Base-by-base conservation (phyloP, 139 green algal genomes). In the Chlorella sp. region DNA sequence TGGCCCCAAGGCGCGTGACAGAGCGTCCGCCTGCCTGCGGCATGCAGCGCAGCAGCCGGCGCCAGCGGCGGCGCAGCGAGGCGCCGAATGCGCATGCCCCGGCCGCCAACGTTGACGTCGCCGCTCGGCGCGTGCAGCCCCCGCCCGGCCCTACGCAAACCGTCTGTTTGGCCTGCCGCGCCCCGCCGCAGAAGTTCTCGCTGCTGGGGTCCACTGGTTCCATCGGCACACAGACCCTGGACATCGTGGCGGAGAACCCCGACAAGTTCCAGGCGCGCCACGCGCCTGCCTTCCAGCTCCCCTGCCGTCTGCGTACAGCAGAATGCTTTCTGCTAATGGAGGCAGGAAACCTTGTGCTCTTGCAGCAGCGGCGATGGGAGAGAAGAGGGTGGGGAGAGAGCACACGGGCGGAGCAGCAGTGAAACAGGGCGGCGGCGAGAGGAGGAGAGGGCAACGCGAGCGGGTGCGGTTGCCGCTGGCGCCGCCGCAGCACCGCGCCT, bases 171-270 rank as follows among this genome's bases (percentile, higher is more conserved):
- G n/a, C 25, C 66, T 45, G 11, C 64, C 42, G 29, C 41, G 9
- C 51, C 19, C 59, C 31, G n/a, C 31, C 67, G 71, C 93, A 99
- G 94, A 87, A 89, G 45, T 97, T 99, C 76, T 97, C 94, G 6
- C 77, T 99, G 45, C 77, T 99, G 42, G 93, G 93, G 21, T 94
- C 88, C 15, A 95, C 92, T n/a, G 96, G 96, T 58, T 98, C 92
- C 51, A 99, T 99, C 69, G 96, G 96, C 73, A 99, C 96, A 43
- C 96, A 99, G 83, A 99, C 96, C 3, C 84, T 99, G 73, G 96
- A 99, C 85, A 99, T 99, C 71, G 91, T 95, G 29, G 89, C 82
- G 2, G 96, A 99, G 88, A 84, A 97, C 86, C 91, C 91, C 19
- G 94, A 99, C 46, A 90, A 93, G 71, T 98, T 98, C 71, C 79